Percentiles rank a stretch among this genome's conserved stretches.
phyloP scores from a whole-genome alignment of 148 eudicot species.

The Pouteria glomerata region DNA sequence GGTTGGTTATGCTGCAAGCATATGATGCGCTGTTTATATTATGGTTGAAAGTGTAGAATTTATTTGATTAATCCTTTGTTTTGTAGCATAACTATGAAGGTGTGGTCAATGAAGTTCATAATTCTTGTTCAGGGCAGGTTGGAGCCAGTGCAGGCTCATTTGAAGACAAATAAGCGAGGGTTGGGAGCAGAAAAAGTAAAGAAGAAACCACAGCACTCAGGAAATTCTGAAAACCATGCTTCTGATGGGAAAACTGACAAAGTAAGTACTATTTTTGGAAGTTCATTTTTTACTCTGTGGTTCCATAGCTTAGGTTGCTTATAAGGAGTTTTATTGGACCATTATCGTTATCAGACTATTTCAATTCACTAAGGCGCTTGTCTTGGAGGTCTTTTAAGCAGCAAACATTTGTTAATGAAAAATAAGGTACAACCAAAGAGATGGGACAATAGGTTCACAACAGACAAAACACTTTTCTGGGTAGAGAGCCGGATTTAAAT shows the following conservation, averaged over 20 bases:
- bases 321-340: background rate
- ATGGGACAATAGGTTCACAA: too few relatives aligned
- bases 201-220: constrained; percentile 24
- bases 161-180: constrained; percentile 71
- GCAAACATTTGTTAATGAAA: background rate
- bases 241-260: constrained; percentile 19
- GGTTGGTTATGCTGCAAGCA: background rate
- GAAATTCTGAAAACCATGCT: constrained; percentile 12
- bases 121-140: constrained; percentile 61
- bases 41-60: background rate
- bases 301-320: too few relatives aligned
- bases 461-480: too few relatives aligned
- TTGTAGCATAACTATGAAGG: background rate
- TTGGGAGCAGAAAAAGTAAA: constrained; percentile 65
- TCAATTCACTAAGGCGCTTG: background rate
- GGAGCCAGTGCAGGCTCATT: constrained; percentile 64
- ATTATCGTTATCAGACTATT: background rate
- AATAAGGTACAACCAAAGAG: background rate
- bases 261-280: constrained; percentile 29
- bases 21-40: too few relatives aligned
- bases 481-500: too few relatives aligned
- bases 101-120: background rate
- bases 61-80: background rate
- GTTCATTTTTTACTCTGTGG: background rate
- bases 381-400: background rate